Percentiles rank a stretch among this genome's conserved stretches.
These are phyloP conservation scores for Xylaria sp. DNA, from an alignment of 2,329 filamentous ascomycete species.

Conservation along the genomic window DNA sequence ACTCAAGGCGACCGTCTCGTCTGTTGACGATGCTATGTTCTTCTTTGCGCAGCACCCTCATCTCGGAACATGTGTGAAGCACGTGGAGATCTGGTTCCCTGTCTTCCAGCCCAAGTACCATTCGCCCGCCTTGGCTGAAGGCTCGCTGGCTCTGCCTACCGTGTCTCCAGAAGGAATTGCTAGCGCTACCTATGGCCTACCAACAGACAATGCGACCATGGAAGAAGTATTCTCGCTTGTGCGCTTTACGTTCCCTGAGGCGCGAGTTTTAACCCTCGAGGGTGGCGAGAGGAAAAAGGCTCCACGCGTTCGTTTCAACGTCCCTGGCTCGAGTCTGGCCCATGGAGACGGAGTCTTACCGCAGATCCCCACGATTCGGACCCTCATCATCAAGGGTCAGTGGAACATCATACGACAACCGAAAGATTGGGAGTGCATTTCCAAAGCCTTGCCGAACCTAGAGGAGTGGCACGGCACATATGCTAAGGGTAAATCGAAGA, in stretches of 20 bases:
- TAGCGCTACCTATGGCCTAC: conserved; percentile 54
- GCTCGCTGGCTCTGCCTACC: conserved; percentile 42
- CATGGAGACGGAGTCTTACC: conserved; percentile 38
- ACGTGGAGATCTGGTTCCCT: conserved; percentile 73
- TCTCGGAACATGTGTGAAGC: conserved; percentile 59
- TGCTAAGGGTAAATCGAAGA: conserved; percentile 69
- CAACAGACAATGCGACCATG: conserved; percentile 62
- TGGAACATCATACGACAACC: conserved; percentile 68
- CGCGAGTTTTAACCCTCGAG: conserved; percentile 64
- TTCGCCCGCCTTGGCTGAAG: conserved; percentile 39
- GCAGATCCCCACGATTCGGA: conserved; percentile 52
- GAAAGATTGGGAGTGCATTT: conserved; percentile 58
- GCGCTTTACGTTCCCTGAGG: conserved; percentile 51
- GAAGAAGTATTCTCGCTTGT: conserved; percentile 66
- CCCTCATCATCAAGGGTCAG: conserved; percentile 66
- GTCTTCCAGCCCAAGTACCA: conserved; percentile 59
- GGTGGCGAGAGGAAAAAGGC: conserved; percentile 74
- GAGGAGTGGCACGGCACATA: conserved; percentile 58
- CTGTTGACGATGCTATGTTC: conserved; percentile 51
- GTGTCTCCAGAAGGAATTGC: conserved; percentile 52
- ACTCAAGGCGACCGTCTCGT: conserved; percentile 64
- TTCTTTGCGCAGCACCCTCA: conserved; percentile 58
- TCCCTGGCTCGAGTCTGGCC: conserved; percentile 21
- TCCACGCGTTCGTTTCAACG: conserved; percentile 57
- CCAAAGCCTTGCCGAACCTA: conserved; percentile 60